These are phyloP conservation scores for Beta lomatogona DNA, from an alignment of 179 eudicot genomes.

Conservation along the genomic window DNA sequence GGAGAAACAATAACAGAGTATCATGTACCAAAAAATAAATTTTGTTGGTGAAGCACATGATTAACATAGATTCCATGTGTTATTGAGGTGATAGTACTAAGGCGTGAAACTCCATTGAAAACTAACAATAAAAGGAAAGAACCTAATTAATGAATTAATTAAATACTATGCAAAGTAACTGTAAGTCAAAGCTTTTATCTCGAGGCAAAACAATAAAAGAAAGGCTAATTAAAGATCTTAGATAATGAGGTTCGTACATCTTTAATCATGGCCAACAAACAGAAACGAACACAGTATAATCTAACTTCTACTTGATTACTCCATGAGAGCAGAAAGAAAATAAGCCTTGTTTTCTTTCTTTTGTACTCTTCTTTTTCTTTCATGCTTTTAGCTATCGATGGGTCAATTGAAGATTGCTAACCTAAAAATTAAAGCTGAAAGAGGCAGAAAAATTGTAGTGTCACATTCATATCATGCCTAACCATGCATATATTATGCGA, in stretches of 20 bases:
- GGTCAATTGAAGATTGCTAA: background rate
- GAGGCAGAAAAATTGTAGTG: conserved; percentile 18
- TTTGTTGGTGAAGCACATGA: conserved; percentile 10
- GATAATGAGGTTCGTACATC: conserved; percentile 11
- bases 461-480: conserved; percentile 34
- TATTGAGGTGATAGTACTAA: background rate
- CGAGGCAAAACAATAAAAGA: background rate
- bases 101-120: conserved; percentile 15
- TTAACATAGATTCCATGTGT: background rate
- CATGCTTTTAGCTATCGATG: background rate
- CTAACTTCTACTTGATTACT: background rate
- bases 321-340: background rate
- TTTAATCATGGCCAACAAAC: conserved; percentile 20
- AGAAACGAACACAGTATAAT: background rate
- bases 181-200: conserved; percentile 9
- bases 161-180: conserved; percentile 2
- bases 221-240: background rate
- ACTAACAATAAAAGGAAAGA: conserved; percentile 7
- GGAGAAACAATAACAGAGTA: background rate
- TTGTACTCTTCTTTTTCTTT: background rate
- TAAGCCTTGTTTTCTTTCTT: background rate
- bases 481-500: conserved; percentile 20
- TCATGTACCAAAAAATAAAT: background rate
- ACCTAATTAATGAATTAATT: background rate
- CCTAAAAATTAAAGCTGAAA: conserved; percentile 8